Percentiles rank a stretch among this genome's conserved stretches.
phyloP scores from a whole-genome alignment of 78 protist species.

The Salpingoeca rosetta region DNA sequence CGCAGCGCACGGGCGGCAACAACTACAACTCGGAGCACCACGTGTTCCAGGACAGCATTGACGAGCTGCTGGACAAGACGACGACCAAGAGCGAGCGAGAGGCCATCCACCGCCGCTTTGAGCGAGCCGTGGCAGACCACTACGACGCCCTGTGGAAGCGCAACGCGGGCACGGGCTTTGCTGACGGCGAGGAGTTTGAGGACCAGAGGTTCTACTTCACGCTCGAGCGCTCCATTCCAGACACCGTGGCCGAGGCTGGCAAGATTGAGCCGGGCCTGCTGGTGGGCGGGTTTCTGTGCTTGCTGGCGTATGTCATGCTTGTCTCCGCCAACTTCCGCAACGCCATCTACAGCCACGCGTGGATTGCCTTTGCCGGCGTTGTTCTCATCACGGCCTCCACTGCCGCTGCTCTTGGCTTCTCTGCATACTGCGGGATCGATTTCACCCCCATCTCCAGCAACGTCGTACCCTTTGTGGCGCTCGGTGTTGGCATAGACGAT shows the following conservation, averaged over 20 bases:
- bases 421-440: neutral
- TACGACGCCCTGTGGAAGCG: neutral
- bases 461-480: neutral
- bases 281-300: neutral
- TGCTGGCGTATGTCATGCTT: neutral
- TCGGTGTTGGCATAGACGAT: neutral
- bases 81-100: neutral
- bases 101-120: neutral
- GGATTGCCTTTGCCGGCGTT: neutral
- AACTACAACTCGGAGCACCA: neutral
- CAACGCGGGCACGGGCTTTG: neutral
- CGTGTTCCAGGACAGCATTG: neutral
- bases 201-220: neutral
- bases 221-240: neutral
- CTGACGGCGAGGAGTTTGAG: neutral
- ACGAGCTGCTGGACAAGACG: neutral
- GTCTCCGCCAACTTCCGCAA: neutral
- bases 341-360: neutral
- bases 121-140: neutral
- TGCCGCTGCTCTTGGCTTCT: neutral
- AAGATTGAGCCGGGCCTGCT: neutral
- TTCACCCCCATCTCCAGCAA: neutral
- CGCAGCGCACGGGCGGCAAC: neutral
- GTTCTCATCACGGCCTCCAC: neutral
- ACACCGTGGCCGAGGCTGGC: neutral